Evolutionary conservation across 208 protist genomes (phyloP), one percentile per base, ranked within the genome.

Genomic region (Trypanosoma vivax): DNA sequence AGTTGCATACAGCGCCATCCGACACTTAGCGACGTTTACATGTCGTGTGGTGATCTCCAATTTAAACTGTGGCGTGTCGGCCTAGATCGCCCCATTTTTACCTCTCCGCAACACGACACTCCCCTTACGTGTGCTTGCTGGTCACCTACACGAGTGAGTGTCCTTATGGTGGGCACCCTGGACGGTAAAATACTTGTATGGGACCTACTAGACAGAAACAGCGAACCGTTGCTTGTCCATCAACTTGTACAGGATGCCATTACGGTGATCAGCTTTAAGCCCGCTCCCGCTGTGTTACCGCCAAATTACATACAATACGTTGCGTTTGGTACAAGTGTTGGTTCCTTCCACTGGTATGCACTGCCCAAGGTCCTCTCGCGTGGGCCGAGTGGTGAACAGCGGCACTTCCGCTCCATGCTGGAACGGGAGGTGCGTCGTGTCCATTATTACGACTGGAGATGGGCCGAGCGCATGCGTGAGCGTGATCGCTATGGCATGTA

Each of bases 31-130:
- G 88, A 96, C 46, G 86, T 94, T 14, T 92, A 90, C 56, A 40
- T 96, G 21, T 93, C 83, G 18, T 89, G 85, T 54, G 88, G 90
- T 9, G 86, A 95, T 54, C 46, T 73, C 63, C 64, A 68, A 43
- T 95, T 92, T 50, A 94, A 95, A 49, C 78, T 96, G n/a, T 96
- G 90, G 90, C 83, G 87, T 14, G 52, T 61, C 5, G 84, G 80
- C 9, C 30, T 90, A 18, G 39, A 74, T 21, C 50, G 64, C 34
- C 90, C 90, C 7, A 73, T 96, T n/a, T 86, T 83, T 58, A 55
- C 65, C 50, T 92, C 75, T 11, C 76, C 88, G 14, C 65, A 70
- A 46, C 47, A 84, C 21, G 70, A 70, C 11, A 58, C 46, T 7
- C 41, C 41, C 3, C 71, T 94, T 3, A 92, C 79, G 5, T 90